Conservation (phyloP, 2,329 filamentous ascomycete species). For the Endothia cerciana region DNA sequence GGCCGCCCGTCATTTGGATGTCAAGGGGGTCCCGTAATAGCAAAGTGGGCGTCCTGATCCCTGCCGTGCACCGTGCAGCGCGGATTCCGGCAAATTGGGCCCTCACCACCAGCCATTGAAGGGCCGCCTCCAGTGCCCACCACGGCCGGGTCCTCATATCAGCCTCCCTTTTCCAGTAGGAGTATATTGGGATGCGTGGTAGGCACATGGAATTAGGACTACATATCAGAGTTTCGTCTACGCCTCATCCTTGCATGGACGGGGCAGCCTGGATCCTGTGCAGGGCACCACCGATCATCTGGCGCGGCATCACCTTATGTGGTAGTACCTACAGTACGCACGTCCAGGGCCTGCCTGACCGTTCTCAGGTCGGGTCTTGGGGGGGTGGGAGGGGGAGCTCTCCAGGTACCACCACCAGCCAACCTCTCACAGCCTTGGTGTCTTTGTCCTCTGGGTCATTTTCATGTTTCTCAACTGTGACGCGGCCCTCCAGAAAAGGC, state of each 20-base stretch:
- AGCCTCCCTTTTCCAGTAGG: constrained; percentile 2
- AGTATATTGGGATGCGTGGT: neutral
- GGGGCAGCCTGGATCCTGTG: neutral
- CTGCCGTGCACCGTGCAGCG: constrained; percentile 5
- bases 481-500: neutral
- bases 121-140: neutral
- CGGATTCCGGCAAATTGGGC: constrained; percentile 6
- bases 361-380: too few species aligned
- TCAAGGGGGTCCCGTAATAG: constrained; percentile 9
- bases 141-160: constrained; percentile 5
- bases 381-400: too few species aligned
- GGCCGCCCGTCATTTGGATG: neutral
- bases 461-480: neutral
- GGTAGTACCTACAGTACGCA: too few species aligned
- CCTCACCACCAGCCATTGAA: neutral
- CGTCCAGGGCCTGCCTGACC: too few species aligned
- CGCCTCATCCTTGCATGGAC: neutral
- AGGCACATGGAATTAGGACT: neutral
- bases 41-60: constrained; percentile 5
- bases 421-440: too few species aligned
- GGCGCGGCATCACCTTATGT: too few species aligned
- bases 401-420: too few species aligned
- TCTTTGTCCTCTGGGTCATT: too few species aligned
- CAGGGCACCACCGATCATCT: too few species aligned
- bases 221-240: neutral